Conservation (phyloP, 805 yeast species). For the Cyberlindnera misumaiensis region DNA sequence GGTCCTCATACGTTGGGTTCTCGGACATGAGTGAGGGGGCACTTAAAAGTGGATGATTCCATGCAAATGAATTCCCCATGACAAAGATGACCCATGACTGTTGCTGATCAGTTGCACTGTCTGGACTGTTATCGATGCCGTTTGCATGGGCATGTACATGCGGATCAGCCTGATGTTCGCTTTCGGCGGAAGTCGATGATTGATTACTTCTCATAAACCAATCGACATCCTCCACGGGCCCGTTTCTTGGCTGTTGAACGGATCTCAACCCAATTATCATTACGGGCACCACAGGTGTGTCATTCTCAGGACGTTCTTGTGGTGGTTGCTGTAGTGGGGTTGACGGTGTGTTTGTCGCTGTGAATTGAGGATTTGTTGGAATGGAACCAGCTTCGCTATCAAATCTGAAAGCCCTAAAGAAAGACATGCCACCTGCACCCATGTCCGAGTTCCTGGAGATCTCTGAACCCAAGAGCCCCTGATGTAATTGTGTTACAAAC, state of each 20-base stretch:
- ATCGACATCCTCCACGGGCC: slow-evolving; percentile 10
- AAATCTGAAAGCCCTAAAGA: slow-evolving; percentile 39
- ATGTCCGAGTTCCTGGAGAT: slow-evolving; percentile 24
- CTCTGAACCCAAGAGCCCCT: slow-evolving; percentile 34
- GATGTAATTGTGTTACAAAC: slow-evolving; percentile 34
- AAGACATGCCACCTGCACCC: slow-evolving; percentile 21
- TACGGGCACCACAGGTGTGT: slow-evolving; percentile 32
- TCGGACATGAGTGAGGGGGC: slow-evolving; percentile 43
- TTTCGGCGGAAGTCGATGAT: too few relatives aligned
- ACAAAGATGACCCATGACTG: slow-evolving; percentile 59
- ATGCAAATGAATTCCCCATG: slow-evolving; percentile 48
- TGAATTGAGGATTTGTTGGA: background rate
- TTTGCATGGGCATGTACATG: background rate
- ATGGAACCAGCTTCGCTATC: slow-evolving; percentile 18
- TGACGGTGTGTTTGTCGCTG: background rate
- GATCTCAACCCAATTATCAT: slow-evolving; percentile 44
- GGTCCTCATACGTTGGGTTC: slow-evolving; percentile 44
- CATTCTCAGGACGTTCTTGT: background rate
- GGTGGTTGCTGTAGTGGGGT: background rate
- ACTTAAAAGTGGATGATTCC: slow-evolving; percentile 40
- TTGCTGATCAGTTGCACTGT: slow-evolving; percentile 12
- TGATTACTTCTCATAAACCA: slow-evolving; percentile 9
- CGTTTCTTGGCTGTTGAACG: slow-evolving; percentile 19
- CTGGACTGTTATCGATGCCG: background rate
- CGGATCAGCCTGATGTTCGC: background rate